Percentiles rank a stretch among this genome's conserved stretches.
Conservation (phyloP, 345 rosid genomes). For the Leavenworthia alabamica region DNA sequence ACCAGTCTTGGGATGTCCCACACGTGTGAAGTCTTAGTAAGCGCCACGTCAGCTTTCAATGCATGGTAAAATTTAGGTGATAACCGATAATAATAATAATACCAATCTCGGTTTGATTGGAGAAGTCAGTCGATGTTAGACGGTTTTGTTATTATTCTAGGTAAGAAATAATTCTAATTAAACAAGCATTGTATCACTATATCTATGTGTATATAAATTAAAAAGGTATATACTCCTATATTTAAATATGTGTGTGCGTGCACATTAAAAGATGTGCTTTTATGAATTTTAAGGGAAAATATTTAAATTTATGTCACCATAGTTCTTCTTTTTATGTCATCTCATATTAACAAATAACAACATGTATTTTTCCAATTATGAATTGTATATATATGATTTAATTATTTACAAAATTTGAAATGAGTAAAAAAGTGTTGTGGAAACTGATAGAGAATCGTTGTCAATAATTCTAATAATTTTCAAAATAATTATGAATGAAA, state of each 20-base stretch:
- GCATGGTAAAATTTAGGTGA: conserved; percentile 25
- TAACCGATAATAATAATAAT: too few species aligned
- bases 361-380: neutral
- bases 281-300: too few species aligned
- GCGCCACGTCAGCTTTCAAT: conserved; percentile 20
- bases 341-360: conserved; percentile 18
- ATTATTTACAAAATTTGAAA: neutral
- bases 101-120: too few species aligned
- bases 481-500: neutral
- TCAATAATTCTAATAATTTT: neutral
- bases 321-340: neutral
- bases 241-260: neutral
- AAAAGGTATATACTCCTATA: neutral
- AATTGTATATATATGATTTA: neutral
- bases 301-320: conserved; percentile 1
- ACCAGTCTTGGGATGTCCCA: too few species aligned
- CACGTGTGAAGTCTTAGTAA: conserved; percentile 26
- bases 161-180: neutral
- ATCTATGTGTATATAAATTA: neutral
- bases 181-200: neutral
- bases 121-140: too few species aligned
- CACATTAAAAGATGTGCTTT: neutral
- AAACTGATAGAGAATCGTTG: neutral
- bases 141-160: neutral
- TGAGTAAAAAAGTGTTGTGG: too few species aligned